These are phyloP conservation scores for Alternaria novae-zelandiae DNA, from an alignment of 2,329 filamentous ascomycete genomes.

Conservation along the genomic window DNA sequence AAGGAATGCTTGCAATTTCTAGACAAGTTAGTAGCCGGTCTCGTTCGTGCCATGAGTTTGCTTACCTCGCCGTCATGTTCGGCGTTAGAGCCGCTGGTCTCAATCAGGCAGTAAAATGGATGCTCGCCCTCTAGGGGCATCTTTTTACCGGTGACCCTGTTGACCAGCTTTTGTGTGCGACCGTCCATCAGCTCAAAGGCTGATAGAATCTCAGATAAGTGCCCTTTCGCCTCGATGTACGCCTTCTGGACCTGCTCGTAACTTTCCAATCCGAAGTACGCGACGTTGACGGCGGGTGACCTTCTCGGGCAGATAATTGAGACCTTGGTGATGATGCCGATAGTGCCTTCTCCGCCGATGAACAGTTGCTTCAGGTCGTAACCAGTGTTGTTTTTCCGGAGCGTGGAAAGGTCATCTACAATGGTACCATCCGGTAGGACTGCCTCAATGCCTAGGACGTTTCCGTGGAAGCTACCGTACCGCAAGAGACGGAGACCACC, in stretches of 20 bases:
- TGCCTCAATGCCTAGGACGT: conserved; percentile 87
- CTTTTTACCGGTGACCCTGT: conserved; percentile 74
- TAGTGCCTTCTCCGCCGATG: conserved; percentile 92
- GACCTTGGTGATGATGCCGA: conserved; percentile 90
- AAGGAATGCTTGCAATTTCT: conserved; percentile 88
- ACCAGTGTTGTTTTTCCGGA: conserved; percentile 98
- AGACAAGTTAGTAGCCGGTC: conserved; percentile 9
- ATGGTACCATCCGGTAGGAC: conserved; percentile 93
- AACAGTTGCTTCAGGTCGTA: conserved; percentile 98
- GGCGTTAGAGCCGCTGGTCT: conserved; percentile 92
- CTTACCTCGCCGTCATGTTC: conserved; percentile 80
- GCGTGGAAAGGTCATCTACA: conserved; percentile 82
- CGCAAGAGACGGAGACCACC: conserved; percentile 87
- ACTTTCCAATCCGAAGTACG: conserved; percentile 88
- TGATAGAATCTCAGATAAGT: conserved; percentile 93
- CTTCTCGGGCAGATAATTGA: conserved; percentile 89
- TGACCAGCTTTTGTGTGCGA: conserved; percentile 70
- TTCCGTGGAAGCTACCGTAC: conserved; percentile 94
- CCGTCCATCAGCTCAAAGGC: conserved; percentile 98
- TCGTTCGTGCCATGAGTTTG: too few species aligned
- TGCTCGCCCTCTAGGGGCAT: conserved; percentile 81
- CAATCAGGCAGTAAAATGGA: conserved; percentile 95
- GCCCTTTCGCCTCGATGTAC: conserved; percentile 85
- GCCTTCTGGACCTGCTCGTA: conserved; percentile 88
- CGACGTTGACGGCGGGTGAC: conserved; percentile 88